phyloP scores from a whole-genome alignment of 495 filamentous ascomycete species.

The Penicillium daleae region DNA sequence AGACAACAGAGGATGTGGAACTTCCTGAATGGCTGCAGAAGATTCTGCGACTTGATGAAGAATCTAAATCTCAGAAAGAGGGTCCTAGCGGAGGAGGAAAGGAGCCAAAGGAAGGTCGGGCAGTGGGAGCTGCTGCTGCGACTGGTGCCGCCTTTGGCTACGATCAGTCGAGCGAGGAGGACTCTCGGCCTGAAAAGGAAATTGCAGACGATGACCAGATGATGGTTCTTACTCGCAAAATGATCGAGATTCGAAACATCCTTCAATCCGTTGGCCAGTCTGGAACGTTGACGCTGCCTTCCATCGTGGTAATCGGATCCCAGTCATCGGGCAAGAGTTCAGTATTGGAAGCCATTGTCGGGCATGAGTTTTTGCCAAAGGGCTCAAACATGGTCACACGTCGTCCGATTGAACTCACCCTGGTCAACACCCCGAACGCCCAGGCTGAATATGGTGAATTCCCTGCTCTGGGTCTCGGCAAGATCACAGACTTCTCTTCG shows the following conservation, averaged over 20 bases:
- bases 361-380: constrained; percentile 97
- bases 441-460: constrained; percentile 96
- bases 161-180: constrained; percentile 71
- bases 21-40: constrained; percentile 86
- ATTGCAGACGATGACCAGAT: constrained; percentile 93
- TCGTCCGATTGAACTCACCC: constrained; percentile 92
- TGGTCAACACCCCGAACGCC: constrained; percentile 92
- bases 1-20: constrained; percentile 76
- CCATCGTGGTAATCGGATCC: constrained; percentile 97
- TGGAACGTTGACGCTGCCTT: constrained; percentile 80
- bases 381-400: constrained; percentile 98
- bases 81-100: constrained; percentile 52
- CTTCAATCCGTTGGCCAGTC: constrained; percentile 90
- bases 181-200: constrained; percentile 63
- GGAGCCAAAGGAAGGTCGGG: constrained; percentile 65
- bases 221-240: constrained; percentile 98
- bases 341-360: constrained; percentile 94
- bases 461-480: constrained; percentile 85
- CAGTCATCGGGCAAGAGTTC: constrained; percentile 99
- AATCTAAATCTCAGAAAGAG: constrained; percentile 41
- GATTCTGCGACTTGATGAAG: constrained; percentile 64
- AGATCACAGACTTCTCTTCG: constrained; percentile 89
- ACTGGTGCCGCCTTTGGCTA: constrained; percentile 79
- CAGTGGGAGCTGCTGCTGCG: constrained; percentile 54
- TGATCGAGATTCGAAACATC: constrained; percentile 97